Base-by-base conservation (phyloP, 768 basidiomycete species). In the Lactarius deliciosus region DNA sequence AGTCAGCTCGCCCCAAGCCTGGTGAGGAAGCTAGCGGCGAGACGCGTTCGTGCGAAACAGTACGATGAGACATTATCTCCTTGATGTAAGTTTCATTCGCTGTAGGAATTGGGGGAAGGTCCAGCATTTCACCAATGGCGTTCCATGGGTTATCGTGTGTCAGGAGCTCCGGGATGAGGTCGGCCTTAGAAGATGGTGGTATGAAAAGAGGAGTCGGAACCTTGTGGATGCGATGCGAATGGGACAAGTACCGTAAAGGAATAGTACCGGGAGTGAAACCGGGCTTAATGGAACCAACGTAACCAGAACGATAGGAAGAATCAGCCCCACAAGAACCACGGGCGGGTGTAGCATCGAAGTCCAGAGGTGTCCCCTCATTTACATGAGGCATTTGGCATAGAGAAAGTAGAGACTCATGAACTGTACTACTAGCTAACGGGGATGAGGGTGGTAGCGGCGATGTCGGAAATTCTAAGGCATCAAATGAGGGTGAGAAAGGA, bases 101-200 rank as follows among this genome's bases (percentile, higher is more conserved):
- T 15, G 57, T 15, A 36, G 68, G 68, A 28, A 69, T 66, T 5
- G 68, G 58, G 22, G 68, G 61, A 38, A 70, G 68, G 47, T 25
- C 47, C 7, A 70, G n/a, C 20, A 70, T 22, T 28, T 66, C 54
- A 3, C 70, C 70, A 18, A 70, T 70, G 22, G 54, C 61, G 34
- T 69, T 70, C 70, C 70, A 70, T 22, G 70, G 68, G 30, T 70
- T 54, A 16, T 43, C 22, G 16, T n/a, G 45, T 36, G 20, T 25
- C 16, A 70, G 60, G 32, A 70, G 47, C 8, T 61, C 54, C 22
- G 57, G 59, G 18, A 69, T 56, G 36, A 63, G 38, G 57, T 70
- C 58, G n/a, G 36, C 66, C 32, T 60, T 56, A 18, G 57, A 62
- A 34, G 25, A 30, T 7, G 65, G 25, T 13, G 47, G n/a, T n/a